Evolutionary conservation across 495 filamentous ascomycete genomes (phyloP).

Genomic region (Tuber borchii): DNA sequence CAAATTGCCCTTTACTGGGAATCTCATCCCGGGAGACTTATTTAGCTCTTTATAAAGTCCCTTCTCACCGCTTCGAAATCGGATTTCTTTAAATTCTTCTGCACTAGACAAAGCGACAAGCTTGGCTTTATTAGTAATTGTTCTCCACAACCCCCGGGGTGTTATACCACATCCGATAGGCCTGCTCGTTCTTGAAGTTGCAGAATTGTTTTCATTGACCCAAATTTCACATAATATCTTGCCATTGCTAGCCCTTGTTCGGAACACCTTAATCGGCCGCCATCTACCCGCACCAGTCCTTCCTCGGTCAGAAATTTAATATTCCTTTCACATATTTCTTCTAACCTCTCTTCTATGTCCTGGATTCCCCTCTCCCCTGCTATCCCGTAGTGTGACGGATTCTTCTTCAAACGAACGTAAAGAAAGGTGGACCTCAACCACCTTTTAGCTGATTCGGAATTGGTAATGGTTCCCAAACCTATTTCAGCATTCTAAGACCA

Average conservation of each 20-base stretch:
- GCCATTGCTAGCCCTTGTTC: constrained; percentile 87
- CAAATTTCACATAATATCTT: constrained; percentile 81
- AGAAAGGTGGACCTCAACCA: constrained; percentile 89
- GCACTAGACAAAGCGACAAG: constrained; percentile 63
- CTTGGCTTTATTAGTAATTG: constrained; percentile 43
- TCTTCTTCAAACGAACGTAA: constrained; percentile 70
- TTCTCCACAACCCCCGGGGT: neutral
- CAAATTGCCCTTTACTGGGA: constrained; percentile 73
- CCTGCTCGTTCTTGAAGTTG: constrained; percentile 55
- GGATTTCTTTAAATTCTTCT: constrained; percentile 68
- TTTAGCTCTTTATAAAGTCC: constrained; percentile 76
- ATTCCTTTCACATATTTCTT: constrained; percentile 73
- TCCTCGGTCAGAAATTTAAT: constrained; percentile 61
- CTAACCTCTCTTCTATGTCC: constrained; percentile 62
- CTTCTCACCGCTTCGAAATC: constrained; percentile 69
- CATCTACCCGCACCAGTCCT: constrained; percentile 50
- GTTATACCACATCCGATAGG: constrained; percentile 65
- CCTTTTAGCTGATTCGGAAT: constrained; percentile 62
- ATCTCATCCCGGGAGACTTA: constrained; percentile 62
- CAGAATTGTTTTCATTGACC: constrained; percentile 76
- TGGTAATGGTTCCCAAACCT: constrained; percentile 69
- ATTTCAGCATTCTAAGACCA: constrained; percentile 71
- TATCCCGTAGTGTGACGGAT: constrained; percentile 73
- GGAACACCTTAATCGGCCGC: constrained; percentile 56
- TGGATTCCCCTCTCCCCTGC: constrained; percentile 47